phyloP scores from a whole-genome alignment of 2,329 filamentous ascomycete species.

The Aspergillus clavatus region DNA sequence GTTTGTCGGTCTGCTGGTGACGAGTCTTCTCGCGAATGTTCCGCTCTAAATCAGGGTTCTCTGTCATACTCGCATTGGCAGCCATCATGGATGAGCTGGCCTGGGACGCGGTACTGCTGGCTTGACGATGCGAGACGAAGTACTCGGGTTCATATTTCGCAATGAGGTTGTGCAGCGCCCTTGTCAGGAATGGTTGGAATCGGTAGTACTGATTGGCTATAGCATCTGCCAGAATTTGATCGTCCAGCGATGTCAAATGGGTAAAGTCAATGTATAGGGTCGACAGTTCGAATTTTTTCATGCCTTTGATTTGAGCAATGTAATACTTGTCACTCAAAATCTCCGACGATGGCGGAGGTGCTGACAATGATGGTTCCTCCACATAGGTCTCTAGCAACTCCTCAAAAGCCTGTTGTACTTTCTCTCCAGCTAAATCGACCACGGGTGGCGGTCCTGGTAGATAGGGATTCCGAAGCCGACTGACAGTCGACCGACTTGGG shows the following conservation, averaged over 20 bases:
- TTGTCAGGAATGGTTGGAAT: constrained; percentile 85
- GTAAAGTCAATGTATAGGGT: constrained; percentile 66
- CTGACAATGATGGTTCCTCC: constrained; percentile 54
- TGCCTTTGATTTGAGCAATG: constrained; percentile 60
- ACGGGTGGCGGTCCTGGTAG: constrained; percentile 54
- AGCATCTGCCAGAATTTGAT: constrained; percentile 76
- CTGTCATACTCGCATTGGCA: constrained; percentile 58
- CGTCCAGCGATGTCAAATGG: constrained; percentile 71
- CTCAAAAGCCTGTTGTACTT: constrained; percentile 59
- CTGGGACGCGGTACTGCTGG: constrained; percentile 63
- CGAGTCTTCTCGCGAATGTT: constrained; percentile 65
- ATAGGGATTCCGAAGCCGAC: constrained; percentile 47
- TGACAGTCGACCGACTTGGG: constrained; percentile 45
- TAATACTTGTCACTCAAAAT: constrained; percentile 60
- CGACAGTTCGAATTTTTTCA: constrained; percentile 57
- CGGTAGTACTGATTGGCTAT: constrained; percentile 91
- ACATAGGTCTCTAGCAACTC: constrained; percentile 58
- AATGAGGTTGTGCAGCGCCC: constrained; percentile 86
- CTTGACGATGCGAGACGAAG: constrained; percentile 86
- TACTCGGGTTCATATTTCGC: constrained; percentile 92
- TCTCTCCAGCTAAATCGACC: constrained; percentile 57
- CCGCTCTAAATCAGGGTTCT: constrained; percentile 50
- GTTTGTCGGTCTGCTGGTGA: constrained; percentile 93
- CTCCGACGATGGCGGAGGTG: constrained; percentile 50
- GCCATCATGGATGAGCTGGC: constrained; percentile 61